Conservation (phyloP, 2,329 filamentous ascomycete species). For the Septoria petroselini region DNA sequence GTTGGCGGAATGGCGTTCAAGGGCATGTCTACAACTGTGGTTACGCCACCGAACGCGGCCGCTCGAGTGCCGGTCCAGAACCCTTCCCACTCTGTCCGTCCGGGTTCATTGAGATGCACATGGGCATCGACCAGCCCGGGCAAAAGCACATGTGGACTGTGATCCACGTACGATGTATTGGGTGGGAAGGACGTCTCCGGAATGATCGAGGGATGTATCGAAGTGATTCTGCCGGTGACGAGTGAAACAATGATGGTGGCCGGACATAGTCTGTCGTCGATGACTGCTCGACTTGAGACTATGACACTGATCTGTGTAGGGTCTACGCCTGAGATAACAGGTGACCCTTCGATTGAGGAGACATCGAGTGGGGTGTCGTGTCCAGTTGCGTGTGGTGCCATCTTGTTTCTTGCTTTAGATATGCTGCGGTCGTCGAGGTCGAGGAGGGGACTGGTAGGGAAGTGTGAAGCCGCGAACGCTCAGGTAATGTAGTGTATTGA, state of each 20-base stretch:
- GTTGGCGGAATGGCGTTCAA: conserved; percentile 95
- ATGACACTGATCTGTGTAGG: conserved; percentile 62
- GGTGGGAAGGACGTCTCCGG: conserved; percentile 70
- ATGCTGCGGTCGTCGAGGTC: background rate
- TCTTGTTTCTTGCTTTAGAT: conserved; percentile 11
- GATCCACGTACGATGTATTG: conserved; percentile 72
- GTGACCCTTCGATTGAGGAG: conserved; percentile 19
- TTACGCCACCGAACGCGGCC: conserved; percentile 92
- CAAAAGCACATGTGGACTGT: conserved; percentile 78
- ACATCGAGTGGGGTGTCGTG: conserved; percentile 29
- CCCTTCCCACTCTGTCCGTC: conserved; percentile 96
- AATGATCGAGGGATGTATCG: conserved; percentile 70
- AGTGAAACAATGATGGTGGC: conserved; percentile 80
- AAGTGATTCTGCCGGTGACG: conserved; percentile 76
- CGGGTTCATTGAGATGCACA: conserved; percentile 95
- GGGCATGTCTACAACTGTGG: conserved; percentile 96
- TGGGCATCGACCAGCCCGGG: conserved; percentile 95
- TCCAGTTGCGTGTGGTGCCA: conserved; percentile 36
- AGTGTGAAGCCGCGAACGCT: too few species aligned
- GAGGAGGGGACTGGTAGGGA: too few species aligned
- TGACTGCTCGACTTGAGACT: conserved; percentile 76
- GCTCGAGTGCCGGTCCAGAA: conserved; percentile 93
- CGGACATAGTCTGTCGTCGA: conserved; percentile 72
- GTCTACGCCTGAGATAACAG: conserved; percentile 18
- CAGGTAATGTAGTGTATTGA: too few species aligned